phyloP scores from a whole-genome alignment of 345 rosid species.

The Corchorus capsularis region DNA sequence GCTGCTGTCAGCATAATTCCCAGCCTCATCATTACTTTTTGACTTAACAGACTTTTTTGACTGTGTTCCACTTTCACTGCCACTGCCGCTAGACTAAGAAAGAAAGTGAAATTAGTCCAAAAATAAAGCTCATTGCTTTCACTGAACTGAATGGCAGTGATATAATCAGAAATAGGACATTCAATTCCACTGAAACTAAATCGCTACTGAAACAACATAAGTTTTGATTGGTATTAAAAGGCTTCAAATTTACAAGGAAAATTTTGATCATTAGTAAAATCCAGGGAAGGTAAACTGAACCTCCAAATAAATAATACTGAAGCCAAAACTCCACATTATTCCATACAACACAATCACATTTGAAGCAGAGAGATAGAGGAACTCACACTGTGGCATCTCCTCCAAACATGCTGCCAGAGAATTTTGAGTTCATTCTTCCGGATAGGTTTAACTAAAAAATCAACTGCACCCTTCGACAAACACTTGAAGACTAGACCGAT shows the following conservation, averaged over 20 bases:
- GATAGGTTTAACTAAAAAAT: slow-evolving; percentile 79
- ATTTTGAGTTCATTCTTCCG: slow-evolving; percentile 85
- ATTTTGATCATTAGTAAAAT: background rate
- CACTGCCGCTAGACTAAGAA: slow-evolving; percentile 73
- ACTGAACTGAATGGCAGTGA: slow-evolving; percentile 16
- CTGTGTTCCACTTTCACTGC: slow-evolving; percentile 74
- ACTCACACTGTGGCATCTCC: slow-evolving; percentile 81
- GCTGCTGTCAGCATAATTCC: slow-evolving; percentile 42
- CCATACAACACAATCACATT: slow-evolving; percentile 16
- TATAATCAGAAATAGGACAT: slow-evolving; percentile 8
- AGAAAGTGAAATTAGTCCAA: slow-evolving; percentile 23
- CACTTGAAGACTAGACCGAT: slow-evolving; percentile 81
- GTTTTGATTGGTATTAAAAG: background rate
- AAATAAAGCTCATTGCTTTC: background rate
- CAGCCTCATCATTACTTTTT: slow-evolving; percentile 50
- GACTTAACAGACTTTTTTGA: slow-evolving; percentile 42
- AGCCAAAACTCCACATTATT: background rate
- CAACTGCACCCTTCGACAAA: slow-evolving; percentile 86
- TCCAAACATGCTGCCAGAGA: slow-evolving; percentile 90
- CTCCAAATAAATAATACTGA: background rate
- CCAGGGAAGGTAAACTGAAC: slow-evolving; percentile 1
- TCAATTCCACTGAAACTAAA: background rate
- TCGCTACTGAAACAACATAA: background rate
- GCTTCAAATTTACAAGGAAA: slow-evolving; percentile 1
- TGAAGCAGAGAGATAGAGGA: slow-evolving; percentile 22